Percentiles rank a stretch among this genome's conserved stretches.
Conservation (phyloP, 1,284 basidiomycete species). For the Gymnopus androsaceus region DNA sequence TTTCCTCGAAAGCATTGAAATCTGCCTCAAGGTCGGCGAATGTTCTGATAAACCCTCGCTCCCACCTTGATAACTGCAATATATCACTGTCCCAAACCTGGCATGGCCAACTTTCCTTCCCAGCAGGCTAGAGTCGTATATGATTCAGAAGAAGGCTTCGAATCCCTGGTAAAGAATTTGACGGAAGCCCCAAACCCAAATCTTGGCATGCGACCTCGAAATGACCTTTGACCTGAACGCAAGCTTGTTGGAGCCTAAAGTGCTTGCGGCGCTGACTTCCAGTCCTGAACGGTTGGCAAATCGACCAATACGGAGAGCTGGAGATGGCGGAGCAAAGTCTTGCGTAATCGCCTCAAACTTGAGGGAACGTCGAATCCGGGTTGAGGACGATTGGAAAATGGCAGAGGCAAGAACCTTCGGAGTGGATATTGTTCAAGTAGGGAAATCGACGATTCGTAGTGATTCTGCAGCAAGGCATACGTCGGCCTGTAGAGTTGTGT, state of each 20-base stretch:
- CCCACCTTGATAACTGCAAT: conserved; percentile 95
- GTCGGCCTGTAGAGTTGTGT: too few species aligned
- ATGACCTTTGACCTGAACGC: conserved; percentile 98
- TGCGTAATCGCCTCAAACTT: conserved; percentile 17
- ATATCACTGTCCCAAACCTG: conserved; percentile 93
- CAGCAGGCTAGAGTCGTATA: conserved; percentile 71
- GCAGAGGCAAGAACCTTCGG: too few species aligned
- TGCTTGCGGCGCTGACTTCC: conserved; percentile 66
- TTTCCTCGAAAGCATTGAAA: conserved; percentile 26
- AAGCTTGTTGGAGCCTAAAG: conserved; percentile 79
- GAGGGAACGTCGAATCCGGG: conserved; percentile 17
- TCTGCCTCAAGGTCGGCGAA: conserved; percentile 80
- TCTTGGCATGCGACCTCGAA: conserved; percentile 90
- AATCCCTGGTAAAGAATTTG: conserved; percentile 89
- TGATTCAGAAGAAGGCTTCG: conserved; percentile 93
- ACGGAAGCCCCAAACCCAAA: conserved; percentile 72
- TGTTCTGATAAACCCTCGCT: conserved; percentile 92
- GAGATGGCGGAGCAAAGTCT: conserved; percentile 12
- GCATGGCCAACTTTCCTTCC: conserved; percentile 77
- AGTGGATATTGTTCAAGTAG: too few species aligned
- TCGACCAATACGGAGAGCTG: conserved; percentile 17
- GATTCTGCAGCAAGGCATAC: too few species aligned
- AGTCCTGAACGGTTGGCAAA: conserved; percentile 41
- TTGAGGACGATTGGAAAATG: too few species aligned
- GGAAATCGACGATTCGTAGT: too few species aligned